Conservation (phyloP, 371 early-diverging fungal species). For the Sporodiniella umbellata region DNA sequence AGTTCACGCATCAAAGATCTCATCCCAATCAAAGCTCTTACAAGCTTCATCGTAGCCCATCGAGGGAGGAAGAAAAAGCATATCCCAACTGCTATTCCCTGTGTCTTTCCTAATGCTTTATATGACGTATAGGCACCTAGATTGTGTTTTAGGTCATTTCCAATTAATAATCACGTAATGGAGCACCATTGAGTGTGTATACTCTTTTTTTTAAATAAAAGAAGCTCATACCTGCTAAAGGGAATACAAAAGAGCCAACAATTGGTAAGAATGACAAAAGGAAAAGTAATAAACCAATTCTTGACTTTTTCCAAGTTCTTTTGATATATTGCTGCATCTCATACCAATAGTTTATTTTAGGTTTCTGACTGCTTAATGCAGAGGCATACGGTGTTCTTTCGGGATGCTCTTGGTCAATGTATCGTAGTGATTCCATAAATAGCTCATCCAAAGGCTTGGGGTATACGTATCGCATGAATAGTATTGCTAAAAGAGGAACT, state of each 20-base stretch:
- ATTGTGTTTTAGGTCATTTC: too few relatives aligned
- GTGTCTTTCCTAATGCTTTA: conserved; percentile 43
- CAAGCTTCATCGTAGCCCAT: conserved; percentile 33
- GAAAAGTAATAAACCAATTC: conserved; percentile 42
- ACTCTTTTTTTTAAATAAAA: neutral
- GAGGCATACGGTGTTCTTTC: conserved; percentile 48
- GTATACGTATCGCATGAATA: conserved; percentile 64
- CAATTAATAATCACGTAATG: too few relatives aligned
- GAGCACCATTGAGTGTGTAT: too few relatives aligned
- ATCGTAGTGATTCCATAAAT: conserved; percentile 56
- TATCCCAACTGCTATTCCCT: conserved; percentile 42
- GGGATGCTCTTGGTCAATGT: conserved; percentile 41
- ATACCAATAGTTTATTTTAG: conserved; percentile 47
- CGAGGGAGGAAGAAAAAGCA: conserved; percentile 48
- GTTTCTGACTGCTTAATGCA: conserved; percentile 35
- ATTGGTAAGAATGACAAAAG: conserved; percentile 52
- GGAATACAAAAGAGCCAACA: conserved; percentile 58
- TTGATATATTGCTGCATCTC: conserved; percentile 49
- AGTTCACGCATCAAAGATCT: conserved; percentile 63
- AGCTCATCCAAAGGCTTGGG: conserved; percentile 64
- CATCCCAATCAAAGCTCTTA: conserved; percentile 59
- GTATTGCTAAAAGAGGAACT: conserved; percentile 50
- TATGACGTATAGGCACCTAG: conserved; percentile 46
- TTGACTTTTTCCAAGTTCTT: conserved; percentile 50
- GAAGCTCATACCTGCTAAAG: conserved; percentile 43